Evolutionary conservation across 2,329 filamentous ascomycete species (phyloP).

Genomic region (Claviceps lovelessii): DNA sequence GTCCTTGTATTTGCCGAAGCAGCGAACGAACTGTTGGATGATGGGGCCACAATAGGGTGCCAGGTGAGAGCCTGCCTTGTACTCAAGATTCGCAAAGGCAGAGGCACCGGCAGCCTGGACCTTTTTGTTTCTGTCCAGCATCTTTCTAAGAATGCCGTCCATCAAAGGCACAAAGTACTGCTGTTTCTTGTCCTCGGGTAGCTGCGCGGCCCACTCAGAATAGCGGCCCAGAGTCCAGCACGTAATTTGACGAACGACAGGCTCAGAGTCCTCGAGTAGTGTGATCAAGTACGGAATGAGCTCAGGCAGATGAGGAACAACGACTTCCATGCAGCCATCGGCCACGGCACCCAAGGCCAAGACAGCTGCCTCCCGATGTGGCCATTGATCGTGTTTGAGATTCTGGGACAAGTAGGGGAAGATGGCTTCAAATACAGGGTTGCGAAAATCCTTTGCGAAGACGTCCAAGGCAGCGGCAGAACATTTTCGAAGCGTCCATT

Average conservation of each 20-base stretch:
- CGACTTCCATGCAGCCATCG: slow-evolving; percentile 81
- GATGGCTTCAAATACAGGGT: slow-evolving; percentile 78
- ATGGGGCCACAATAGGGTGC: slow-evolving; percentile 82
- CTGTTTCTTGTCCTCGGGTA: slow-evolving; percentile 53
- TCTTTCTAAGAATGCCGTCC: slow-evolving; percentile 85
- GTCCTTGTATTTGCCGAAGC: slow-evolving; percentile 93
- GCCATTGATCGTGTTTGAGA: slow-evolving; percentile 78
- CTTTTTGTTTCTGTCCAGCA: slow-evolving; percentile 95
- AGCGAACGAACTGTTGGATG: slow-evolving; percentile 78
- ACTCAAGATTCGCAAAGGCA: slow-evolving; percentile 89
- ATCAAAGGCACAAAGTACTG: slow-evolving; percentile 90
- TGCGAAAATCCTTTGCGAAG: slow-evolving; percentile 79
- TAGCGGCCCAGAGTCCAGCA: slow-evolving; percentile 96
- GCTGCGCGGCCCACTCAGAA: slow-evolving; percentile 75
- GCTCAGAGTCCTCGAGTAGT: slow-evolving; percentile 69
- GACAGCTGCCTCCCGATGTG: slow-evolving; percentile 82
- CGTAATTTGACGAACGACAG: slow-evolving; percentile 88
- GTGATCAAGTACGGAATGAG: slow-evolving; percentile 82
- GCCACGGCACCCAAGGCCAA: slow-evolving; percentile 88
- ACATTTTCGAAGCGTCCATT: slow-evolving; percentile 93
- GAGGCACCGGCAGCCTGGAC: slow-evolving; percentile 94
- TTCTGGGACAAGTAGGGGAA: slow-evolving; percentile 86
- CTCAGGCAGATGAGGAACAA: slow-evolving; percentile 80
- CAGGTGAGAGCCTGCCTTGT: slow-evolving; percentile 70
- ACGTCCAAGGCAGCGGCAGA: slow-evolving; percentile 91